phyloP scores from a whole-genome alignment of 371 early-diverging fungal species.

The Apophysomyces variabilis region DNA sequence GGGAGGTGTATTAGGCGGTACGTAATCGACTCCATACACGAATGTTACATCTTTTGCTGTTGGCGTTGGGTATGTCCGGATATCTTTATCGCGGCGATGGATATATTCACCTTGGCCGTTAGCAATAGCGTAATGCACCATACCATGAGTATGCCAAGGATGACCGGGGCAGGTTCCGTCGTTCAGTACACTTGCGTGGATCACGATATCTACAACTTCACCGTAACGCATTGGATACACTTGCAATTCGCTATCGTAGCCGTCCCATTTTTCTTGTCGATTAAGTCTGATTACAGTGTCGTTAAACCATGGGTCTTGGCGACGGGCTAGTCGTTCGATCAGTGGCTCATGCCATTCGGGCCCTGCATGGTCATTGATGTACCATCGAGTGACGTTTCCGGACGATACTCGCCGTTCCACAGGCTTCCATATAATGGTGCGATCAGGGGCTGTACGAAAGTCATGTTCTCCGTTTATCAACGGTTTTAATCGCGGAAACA shows the following conservation, averaged over 20 bases:
- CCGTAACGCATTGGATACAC: constrained; percentile 27
- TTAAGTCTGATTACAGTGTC: constrained; percentile 18
- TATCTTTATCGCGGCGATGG: constrained; percentile 24
- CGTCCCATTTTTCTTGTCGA: constrained; percentile 15
- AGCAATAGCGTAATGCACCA: constrained; percentile 41
- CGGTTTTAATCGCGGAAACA: constrained; percentile 18
- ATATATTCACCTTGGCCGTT: constrained; percentile 38
- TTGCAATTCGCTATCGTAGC: constrained; percentile 22
- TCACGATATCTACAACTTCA: constrained; percentile 42
- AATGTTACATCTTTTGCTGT: constrained; percentile 37
- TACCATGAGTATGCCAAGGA: constrained; percentile 53
- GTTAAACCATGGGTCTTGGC: constrained; percentile 12
- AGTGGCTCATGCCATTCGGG: constrained; percentile 17
- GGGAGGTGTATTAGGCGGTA: background rate
- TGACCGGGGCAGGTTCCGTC: constrained; percentile 32
- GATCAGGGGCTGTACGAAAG: constrained; percentile 19
- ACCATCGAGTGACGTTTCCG: constrained; percentile 24
- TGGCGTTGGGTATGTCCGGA: constrained; percentile 30
- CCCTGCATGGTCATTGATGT: constrained; percentile 17
- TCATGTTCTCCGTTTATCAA: background rate
- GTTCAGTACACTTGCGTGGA: constrained; percentile 26
- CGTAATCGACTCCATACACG: constrained; percentile 23
- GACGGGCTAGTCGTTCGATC: constrained; percentile 16
- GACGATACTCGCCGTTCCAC: constrained; percentile 5
- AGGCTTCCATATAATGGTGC: constrained; percentile 21